Evolutionary conservation across 345 rosid species (phyloP).

Genomic region (Salix caprea): DNA sequence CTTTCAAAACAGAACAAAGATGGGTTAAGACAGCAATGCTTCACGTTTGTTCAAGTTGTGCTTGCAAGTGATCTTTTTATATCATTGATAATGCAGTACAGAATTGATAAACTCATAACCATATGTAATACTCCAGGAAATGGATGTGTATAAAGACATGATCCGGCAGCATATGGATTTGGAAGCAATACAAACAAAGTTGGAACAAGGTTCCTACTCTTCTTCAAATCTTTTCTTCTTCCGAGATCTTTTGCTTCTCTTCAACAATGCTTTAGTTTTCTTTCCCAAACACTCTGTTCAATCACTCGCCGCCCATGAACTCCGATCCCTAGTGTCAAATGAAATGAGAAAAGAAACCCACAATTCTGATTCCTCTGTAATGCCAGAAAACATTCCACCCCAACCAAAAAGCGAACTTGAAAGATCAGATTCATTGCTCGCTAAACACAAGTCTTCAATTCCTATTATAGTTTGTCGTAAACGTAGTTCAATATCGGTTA

Average conservation of each 20-base stretch:
- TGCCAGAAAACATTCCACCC: neutral
- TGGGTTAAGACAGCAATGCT: neutral
- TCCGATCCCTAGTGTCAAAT: slow-evolving; percentile 37
- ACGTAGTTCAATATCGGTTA: slow-evolving; percentile 43
- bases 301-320: slow-evolving; percentile 46
- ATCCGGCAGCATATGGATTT: slow-evolving; percentile 62
- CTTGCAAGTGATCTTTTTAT: neutral
- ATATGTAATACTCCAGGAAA: slow-evolving; percentile 36
- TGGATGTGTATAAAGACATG: slow-evolving; percentile 34
- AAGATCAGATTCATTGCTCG: slow-evolving; percentile 45
- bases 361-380: slow-evolving; percentile 9
- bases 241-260: slow-evolving; percentile 64
- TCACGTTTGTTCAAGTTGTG: neutral
- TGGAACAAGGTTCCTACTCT: slow-evolving; percentile 47
- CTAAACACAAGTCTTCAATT: slow-evolving; percentile 37
- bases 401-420: slow-evolving; percentile 34
- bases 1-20: neutral
- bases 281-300: slow-evolving; percentile 49
- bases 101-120: neutral
- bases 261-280: slow-evolving; percentile 55
- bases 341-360: slow-evolving; percentile 35
- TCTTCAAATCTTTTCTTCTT: slow-evolving; percentile 39
- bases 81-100: neutral
- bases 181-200: slow-evolving; percentile 42
- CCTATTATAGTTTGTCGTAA: slow-evolving; percentile 56